These are phyloP conservation scores for Flammula alnicola DNA, from an alignment of 1,284 basidiomycete genomes.

Conservation along the genomic window DNA sequence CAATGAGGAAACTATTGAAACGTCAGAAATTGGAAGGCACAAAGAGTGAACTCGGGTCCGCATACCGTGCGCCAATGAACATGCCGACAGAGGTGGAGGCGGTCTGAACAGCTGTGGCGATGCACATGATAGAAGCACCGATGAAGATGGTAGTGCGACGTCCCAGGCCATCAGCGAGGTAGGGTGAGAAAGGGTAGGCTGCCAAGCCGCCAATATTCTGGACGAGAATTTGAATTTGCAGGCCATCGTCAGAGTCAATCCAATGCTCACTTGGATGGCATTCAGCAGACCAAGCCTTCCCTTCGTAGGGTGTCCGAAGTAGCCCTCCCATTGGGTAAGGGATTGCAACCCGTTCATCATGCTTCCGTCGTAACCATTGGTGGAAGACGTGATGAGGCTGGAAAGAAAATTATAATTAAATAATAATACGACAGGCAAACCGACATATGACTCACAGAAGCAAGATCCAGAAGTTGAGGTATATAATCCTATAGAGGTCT, in stretches of 20 bases:
- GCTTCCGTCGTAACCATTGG: constrained; percentile 77
- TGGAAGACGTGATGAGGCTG: constrained; percentile 76
- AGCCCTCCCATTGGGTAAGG: constrained; percentile 60
- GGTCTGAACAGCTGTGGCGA: constrained; percentile 71
- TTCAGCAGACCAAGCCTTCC: constrained; percentile 72
- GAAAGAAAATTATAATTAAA: constrained; percentile 6
- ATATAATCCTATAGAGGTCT: constrained; percentile 51
- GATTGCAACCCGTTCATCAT: constrained; percentile 81
- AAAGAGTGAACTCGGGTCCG: constrained; percentile 9
- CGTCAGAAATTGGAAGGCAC: constrained; percentile 3
- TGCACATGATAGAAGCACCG: constrained; percentile 66
- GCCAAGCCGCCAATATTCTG: constrained; percentile 71
- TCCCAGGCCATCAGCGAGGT: constrained; percentile 70
- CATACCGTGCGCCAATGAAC: constrained; percentile 79
- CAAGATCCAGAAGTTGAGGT: constrained; percentile 69
- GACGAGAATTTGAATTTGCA: constrained; percentile 2
- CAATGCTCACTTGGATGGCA: constrained; percentile 65
- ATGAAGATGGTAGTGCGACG: constrained; percentile 66
- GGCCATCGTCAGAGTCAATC: background rate
- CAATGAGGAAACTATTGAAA: constrained; percentile 65
- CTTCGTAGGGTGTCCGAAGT: constrained; percentile 59
- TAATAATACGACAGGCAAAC: background rate
- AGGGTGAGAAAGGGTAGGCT: constrained; percentile 72
- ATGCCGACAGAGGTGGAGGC: constrained; percentile 75
- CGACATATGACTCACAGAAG: constrained; percentile 51